These are phyloP conservation scores for Fusarium sulawesiense DNA, from an alignment of 2,329 filamentous ascomycete genomes.

Conservation along the genomic window DNA sequence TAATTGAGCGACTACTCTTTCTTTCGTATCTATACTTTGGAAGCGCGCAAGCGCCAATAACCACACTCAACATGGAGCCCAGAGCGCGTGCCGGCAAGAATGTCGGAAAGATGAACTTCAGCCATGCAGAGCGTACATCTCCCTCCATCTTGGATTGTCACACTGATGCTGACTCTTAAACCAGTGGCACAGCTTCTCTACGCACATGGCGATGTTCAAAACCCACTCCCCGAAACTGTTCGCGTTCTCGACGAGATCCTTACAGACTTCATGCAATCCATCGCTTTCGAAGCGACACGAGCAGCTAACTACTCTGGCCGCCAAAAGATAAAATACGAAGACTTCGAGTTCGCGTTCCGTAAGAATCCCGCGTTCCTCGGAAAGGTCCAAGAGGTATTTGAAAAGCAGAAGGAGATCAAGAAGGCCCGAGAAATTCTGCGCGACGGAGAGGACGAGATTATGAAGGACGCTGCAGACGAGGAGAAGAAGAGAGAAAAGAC, in stretches of 20 bases:
- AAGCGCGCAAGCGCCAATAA: constrained; percentile 18
- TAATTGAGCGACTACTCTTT: neutral
- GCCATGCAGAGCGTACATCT: constrained; percentile 72
- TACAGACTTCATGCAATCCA: constrained; percentile 95
- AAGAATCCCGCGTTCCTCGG: constrained; percentile 88
- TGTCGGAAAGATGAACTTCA: constrained; percentile 86
- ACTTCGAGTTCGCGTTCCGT: constrained; percentile 94
- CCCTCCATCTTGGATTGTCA: neutral
- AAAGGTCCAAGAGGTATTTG: constrained; percentile 87
- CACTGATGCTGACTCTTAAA: neutral
- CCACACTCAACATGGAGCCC: constrained; percentile 72
- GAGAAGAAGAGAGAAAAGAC: constrained; percentile 53
- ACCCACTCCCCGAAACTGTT: constrained; percentile 85
- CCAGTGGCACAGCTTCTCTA: constrained; percentile 80
- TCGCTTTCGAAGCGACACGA: constrained; percentile 88
- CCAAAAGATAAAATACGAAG: constrained; percentile 97
- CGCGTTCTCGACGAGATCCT: constrained; percentile 93
- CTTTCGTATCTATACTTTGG: neutral
- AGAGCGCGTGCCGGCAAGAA: constrained; percentile 82
- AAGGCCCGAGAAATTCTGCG: constrained; percentile 81
- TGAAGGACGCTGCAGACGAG: constrained; percentile 63
- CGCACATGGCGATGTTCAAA: constrained; percentile 81
- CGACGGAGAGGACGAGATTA: constrained; percentile 72
- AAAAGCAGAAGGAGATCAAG: constrained; percentile 89
- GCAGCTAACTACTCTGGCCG: constrained; percentile 87